Conservation (phyloP, 352 stramenopile genomes). For the Globisporangium cylindrosporum region DNA sequence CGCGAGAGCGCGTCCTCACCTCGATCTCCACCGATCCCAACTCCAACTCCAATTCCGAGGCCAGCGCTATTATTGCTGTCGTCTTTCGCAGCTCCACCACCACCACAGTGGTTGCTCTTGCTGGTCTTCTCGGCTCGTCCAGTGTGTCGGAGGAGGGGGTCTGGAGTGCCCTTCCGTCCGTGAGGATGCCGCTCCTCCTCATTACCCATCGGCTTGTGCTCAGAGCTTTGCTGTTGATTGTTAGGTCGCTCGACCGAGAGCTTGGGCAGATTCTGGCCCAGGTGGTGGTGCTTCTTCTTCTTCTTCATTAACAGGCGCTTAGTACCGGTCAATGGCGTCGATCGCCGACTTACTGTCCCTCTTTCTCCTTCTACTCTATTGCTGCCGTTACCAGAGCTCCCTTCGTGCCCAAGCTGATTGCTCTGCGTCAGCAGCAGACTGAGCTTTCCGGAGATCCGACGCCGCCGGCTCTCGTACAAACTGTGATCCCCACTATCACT, state of each 20-base stretch:
- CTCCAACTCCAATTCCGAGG: not conserved
- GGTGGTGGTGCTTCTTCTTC: not conserved
- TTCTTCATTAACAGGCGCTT: not conserved
- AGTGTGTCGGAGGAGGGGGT: not conserved
- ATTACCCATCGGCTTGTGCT: not conserved
- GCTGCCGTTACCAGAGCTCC: not conserved
- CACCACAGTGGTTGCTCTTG: not conserved
- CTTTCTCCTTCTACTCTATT: not conserved
- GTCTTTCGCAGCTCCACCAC: not conserved
- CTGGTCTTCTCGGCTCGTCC: not conserved
- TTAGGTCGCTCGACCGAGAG: not conserved
- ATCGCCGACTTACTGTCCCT: not conserved
- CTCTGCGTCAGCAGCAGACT: slow-evolving; percentile 16
- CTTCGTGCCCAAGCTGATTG: slow-evolving; percentile 15
- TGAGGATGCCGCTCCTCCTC: not conserved
- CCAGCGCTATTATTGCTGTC: not conserved
- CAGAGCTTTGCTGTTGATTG: not conserved
- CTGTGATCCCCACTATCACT: not conserved
- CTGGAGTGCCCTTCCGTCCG: not conserved
- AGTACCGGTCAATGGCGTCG: not conserved
- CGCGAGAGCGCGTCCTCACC: slow-evolving; percentile 30
- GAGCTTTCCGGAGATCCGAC: slow-evolving; percentile 13
- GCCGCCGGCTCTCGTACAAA: not conserved
- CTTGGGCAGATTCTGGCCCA: not conserved
- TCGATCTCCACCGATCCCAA: slow-evolving; percentile 5